Evolutionary conservation across 495 filamentous ascomycete species (phyloP).

Genomic region (Penicillium pancosmium): DNA sequence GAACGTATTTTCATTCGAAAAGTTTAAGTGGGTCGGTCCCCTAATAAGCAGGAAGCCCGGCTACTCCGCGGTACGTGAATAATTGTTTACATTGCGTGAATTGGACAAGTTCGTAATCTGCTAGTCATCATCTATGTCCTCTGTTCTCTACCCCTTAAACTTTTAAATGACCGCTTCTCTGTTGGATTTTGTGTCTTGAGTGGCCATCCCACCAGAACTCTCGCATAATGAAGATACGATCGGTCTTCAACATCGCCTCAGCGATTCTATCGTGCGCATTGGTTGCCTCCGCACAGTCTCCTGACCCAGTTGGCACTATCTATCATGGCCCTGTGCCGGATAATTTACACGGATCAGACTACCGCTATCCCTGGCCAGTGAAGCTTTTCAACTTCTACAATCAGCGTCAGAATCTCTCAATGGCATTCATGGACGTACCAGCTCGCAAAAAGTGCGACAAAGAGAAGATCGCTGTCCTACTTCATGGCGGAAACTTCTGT

Average conservation of each 20-base stretch:
- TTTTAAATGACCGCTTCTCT: not conserved
- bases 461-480: constrained; percentile 9
- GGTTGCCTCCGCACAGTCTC: constrained; percentile 14
- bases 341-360: constrained; percentile 15
- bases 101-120: no score
- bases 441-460: not conserved
- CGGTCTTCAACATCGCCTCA: constrained; percentile 2
- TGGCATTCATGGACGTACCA: constrained; percentile 21
- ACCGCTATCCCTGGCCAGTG: constrained; percentile 21
- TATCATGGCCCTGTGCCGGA: constrained; percentile 14
- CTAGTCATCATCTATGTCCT: not conserved
- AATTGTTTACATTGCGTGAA: no score
- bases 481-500: constrained; percentile 24
- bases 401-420: constrained; percentile 17
- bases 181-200: not conserved
- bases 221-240: constrained; percentile 10
- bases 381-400: constrained; percentile 22
- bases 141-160: not conserved
- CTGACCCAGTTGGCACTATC: constrained; percentile 19
- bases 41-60: not conserved
- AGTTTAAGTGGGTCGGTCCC: constrained; percentile 1
- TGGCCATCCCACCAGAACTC: not conserved
- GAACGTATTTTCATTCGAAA: not conserved
- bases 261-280: constrained; percentile 5
- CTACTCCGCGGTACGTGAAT: not conserved